Base-by-base conservation (phyloP, 345 rosid genomes). In the Aegle marmelos region DNA sequence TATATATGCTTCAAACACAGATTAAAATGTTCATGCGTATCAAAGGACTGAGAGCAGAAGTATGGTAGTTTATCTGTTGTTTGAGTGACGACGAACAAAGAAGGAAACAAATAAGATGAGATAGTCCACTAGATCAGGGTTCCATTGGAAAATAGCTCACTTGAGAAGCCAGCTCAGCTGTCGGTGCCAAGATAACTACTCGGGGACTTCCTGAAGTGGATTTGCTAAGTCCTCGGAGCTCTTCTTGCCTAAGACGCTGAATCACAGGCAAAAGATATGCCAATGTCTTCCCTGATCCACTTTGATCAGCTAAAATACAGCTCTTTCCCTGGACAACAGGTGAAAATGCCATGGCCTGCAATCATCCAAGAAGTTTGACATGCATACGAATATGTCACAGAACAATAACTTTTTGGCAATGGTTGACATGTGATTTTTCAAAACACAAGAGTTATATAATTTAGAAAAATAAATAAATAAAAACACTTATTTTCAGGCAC, bases 221-320 rank as follows among this genome's bases (percentile, higher is more conserved):
- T 78, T 87, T 85, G 81, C 90, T 83, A 72, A 74, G 82, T 82
- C 94, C 95, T 75, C 91, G 86, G 60, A 91, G 89, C 79, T 96
- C 99, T 79, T 93, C 97, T 82, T 91, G 89, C 84, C 97, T 91
- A 76, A 92, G 92, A 80, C 89, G 89, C 84, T 92, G 99, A 81
- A 93, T 87, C 39, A 89, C 74, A 67, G 98, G 99, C 21, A 88
- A 74, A 57, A 96, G 94, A 89, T 93, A 96, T 74, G 99, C 93
- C 81, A 96, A 75, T 36, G 99, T 96, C 90, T 96, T 93, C 62
- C 99, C 98, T 28, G 99, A 96, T 73, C 99, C 99, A 88, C 98
- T 96, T 87, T 96, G 99, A 81, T 95, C 99, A 68, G 99, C 97
- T 84, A 95, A 79, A 30, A 95, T 83, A 84, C 98, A 95, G 82